Evolutionary conservation across 1,284 basidiomycete species (phyloP).

Genomic region (Porogramme epimiltina): DNA sequence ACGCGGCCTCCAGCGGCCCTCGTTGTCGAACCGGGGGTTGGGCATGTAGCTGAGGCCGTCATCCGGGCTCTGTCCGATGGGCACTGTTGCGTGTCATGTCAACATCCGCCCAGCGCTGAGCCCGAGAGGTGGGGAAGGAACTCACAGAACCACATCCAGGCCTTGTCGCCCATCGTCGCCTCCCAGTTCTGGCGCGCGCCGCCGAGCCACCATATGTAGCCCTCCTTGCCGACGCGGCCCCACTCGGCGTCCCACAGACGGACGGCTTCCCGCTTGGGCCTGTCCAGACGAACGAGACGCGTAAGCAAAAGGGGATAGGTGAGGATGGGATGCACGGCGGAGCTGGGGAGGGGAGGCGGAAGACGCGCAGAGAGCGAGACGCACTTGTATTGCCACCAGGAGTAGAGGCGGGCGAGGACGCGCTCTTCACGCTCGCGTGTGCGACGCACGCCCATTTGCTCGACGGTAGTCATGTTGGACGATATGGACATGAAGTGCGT

Average conservation of each 20-base stretch:
- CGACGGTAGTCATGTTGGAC: constrained; percentile 78
- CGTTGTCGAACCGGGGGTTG: constrained; percentile 74
- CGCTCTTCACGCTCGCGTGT: constrained; percentile 66
- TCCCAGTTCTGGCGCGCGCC: constrained; percentile 64
- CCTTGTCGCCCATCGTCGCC: constrained; percentile 70
- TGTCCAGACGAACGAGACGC: constrained; percentile 25
- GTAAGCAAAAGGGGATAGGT: not conserved
- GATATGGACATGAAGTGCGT: constrained; percentile 68
- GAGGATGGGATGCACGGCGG: not conserved
- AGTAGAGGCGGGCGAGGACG: constrained; percentile 46
- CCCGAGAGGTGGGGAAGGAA: constrained; percentile 22
- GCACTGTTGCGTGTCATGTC: constrained; percentile 49
- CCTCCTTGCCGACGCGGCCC: constrained; percentile 73
- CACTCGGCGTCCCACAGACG: constrained; percentile 77
- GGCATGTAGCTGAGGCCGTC: constrained; percentile 68
- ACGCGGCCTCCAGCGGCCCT: constrained; percentile 68
- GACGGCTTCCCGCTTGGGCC: constrained; percentile 46
- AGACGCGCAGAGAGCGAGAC: too few relatives aligned
- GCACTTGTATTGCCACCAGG: constrained; percentile 53
- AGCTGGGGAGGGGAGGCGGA: not conserved
- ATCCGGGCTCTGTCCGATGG: constrained; percentile 55
- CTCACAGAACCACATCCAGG: constrained; percentile 75
- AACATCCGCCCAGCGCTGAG: not conserved
- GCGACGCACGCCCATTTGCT: constrained; percentile 57
- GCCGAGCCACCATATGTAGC: constrained; percentile 87